Conservation (phyloP, 129 eudicot species). For the Flaveria trinervia region DNA sequence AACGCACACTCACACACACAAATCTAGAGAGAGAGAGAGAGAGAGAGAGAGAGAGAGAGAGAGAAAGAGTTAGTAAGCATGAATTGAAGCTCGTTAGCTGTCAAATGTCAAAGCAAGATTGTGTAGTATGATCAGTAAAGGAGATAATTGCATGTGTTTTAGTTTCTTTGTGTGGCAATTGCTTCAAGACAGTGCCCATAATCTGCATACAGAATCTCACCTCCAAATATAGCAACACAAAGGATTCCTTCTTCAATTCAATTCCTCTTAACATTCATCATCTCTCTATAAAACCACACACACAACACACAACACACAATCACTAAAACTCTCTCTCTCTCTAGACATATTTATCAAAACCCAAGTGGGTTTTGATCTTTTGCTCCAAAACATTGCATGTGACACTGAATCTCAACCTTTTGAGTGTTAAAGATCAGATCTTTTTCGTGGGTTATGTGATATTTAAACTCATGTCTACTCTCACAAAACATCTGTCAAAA, state of each 20-base stretch:
- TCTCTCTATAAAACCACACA: slow-evolving; percentile 8
- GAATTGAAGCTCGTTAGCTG: neutral
- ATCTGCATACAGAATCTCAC: slow-evolving; percentile 45
- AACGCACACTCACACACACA: neutral
- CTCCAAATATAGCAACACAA: slow-evolving; percentile 62
- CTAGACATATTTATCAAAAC: slow-evolving; percentile 15
- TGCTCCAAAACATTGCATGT: slow-evolving; percentile 25
- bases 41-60: slow-evolving; percentile 4
- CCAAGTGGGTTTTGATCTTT: slow-evolving; percentile 32
- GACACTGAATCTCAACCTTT: neutral
- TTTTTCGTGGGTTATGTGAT: slow-evolving; percentile 30
- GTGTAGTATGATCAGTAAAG: slow-evolving; percentile 5
- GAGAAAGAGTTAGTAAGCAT: neutral
- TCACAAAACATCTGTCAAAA: slow-evolving; percentile 24
- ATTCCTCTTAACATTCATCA: slow-evolving; percentile 15
- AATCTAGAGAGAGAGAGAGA: slow-evolving; percentile 17
- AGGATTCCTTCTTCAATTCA: slow-evolving; percentile 37
- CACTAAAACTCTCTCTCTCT: slow-evolving; percentile 18
- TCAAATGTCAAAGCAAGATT: slow-evolving; percentile 21
- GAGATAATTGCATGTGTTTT: slow-evolving; percentile 36
- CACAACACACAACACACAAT: too few relatives aligned
- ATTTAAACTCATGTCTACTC: slow-evolving; percentile 31
- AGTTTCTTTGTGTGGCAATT: slow-evolving; percentile 51
- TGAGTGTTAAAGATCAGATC: slow-evolving; percentile 7
- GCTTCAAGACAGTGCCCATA: slow-evolving; percentile 48